Evolutionary conservation across 1,284 basidiomycete species (phyloP).

Genomic region (Malassezia sp.): DNA sequence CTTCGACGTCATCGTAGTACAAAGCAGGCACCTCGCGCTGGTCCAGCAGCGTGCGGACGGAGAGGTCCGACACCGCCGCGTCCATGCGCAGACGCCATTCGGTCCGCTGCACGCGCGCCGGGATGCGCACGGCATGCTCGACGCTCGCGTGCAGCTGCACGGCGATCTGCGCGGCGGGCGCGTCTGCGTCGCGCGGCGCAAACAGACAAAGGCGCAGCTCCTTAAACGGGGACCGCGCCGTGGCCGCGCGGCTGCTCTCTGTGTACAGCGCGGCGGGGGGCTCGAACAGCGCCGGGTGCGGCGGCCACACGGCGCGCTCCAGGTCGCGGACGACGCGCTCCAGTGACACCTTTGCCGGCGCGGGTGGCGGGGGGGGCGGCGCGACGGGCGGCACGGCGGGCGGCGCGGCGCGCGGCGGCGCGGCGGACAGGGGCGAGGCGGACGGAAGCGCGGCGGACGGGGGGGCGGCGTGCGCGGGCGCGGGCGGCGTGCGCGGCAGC

Average conservation of each 20-base stretch:
- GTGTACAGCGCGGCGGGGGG: not conserved
- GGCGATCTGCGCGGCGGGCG: not conserved
- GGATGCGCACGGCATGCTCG: not conserved
- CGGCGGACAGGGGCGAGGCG: not conserved
- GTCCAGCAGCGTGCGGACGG: no score
- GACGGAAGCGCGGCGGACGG: no score
- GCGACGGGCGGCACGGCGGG: not conserved
- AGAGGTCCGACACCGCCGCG: no score
- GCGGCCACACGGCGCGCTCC: slow-evolving; percentile 2
- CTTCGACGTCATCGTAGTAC: no score
- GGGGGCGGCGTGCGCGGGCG: not conserved
- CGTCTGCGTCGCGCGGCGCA: not conserved
- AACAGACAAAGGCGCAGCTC: slow-evolving; percentile 1
- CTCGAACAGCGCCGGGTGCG: slow-evolving; percentile 3
- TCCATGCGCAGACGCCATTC: not conserved
- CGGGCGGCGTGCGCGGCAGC: not conserved
- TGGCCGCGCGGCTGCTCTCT: no score
- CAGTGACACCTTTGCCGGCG: slow-evolving; percentile 1
- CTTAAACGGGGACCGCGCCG: not conserved
- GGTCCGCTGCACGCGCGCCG: not conserved
- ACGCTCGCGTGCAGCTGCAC: not conserved
- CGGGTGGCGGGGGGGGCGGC: not conserved
- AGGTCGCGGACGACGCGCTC: slow-evolving; percentile 6
- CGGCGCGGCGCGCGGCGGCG: not conserved
- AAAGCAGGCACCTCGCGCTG: no score